Evolutionary conservation across 352 stramenopile species (phyloP).

Genomic region (Poterioochromonas sp.): DNA sequence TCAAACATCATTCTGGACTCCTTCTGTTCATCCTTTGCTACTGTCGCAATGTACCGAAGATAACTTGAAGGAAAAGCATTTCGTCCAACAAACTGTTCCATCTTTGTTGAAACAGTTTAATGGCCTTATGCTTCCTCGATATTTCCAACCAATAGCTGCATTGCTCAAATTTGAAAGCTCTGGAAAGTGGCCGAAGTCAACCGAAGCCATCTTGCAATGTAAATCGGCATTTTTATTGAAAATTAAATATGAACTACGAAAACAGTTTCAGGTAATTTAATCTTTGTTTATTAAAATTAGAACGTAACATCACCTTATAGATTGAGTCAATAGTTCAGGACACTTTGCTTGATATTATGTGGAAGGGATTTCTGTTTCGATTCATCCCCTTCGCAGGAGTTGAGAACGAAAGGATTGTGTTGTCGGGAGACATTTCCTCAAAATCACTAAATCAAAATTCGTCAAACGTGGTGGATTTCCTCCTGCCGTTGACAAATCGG

Average conservation of each 20-base stretch:
- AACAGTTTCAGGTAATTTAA: slow-evolving; percentile 52
- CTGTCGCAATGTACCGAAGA: too few species aligned
- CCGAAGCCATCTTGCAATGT: slow-evolving; percentile 59
- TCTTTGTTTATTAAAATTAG: too few species aligned
- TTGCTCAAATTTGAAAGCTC: slow-evolving; percentile 69
- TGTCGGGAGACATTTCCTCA: too few species aligned
- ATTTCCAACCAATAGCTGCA: slow-evolving; percentile 35
- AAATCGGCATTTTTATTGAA: slow-evolving; percentile 78
- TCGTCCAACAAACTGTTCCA: too few species aligned
- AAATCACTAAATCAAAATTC: too few species aligned
- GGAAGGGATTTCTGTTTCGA: slow-evolving; percentile 67
- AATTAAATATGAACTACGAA: slow-evolving; percentile 64
- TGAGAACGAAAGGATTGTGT: neutral
- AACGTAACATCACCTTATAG: too few species aligned
- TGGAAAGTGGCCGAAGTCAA: slow-evolving; percentile 69
- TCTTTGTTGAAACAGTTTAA: slow-evolving; percentile 27
- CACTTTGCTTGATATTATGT: slow-evolving; percentile 66
- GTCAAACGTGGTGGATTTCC: too few species aligned
- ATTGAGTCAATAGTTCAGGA: slow-evolving; percentile 50
- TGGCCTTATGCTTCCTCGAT: neutral
- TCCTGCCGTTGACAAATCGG: too few species aligned
- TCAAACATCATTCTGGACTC: slow-evolving; percentile 69
- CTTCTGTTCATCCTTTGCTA: slow-evolving; percentile 64
- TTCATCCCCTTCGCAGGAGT: neutral
- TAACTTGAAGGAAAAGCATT: too few species aligned